phyloP scores from a whole-genome alignment of 2,329 filamentous ascomycete genomes.

The Peltaster fructicola region DNA sequence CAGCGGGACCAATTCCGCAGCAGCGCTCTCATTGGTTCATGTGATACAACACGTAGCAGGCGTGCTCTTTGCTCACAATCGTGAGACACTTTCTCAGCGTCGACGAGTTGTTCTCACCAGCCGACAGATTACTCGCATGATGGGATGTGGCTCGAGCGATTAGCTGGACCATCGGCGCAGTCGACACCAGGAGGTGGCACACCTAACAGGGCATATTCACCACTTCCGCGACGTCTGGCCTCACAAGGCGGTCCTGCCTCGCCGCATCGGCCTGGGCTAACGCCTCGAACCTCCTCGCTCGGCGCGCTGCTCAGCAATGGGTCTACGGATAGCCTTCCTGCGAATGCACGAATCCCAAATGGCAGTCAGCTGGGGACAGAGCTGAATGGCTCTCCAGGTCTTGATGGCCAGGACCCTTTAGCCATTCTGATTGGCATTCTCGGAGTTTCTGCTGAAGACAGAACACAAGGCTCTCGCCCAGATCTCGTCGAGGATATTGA shows the following conservation, averaged over 20 bases:
- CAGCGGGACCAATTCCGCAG: too few relatives aligned
- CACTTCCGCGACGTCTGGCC: conserved; percentile 49
- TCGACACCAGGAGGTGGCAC: conserved; percentile 43
- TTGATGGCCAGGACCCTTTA: conserved; percentile 48
- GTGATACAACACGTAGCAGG: too few relatives aligned
- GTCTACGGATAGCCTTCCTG: conserved; percentile 57
- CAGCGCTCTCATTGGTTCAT: too few relatives aligned
- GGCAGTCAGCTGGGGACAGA: conserved; percentile 49
- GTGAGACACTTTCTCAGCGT: too few relatives aligned
- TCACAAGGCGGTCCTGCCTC: conserved; percentile 52
- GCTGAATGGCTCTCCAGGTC: conserved; percentile 29
- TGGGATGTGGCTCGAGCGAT: conserved; percentile 77
- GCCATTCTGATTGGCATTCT: conserved; percentile 48
- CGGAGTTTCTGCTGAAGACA: conserved; percentile 17
- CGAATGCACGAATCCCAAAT: conserved; percentile 46
- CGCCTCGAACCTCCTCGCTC: conserved; percentile 57
- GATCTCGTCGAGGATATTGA: conserved; percentile 49
- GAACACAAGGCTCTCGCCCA: conserved; percentile 25
- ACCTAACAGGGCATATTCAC: conserved; percentile 52
- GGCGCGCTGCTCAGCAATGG: conserved; percentile 54
- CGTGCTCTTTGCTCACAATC: too few relatives aligned
- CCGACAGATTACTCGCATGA: too few relatives aligned
- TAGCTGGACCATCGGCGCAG: conserved; percentile 56
- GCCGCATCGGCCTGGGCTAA: conserved; percentile 48
- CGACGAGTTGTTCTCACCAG: too few relatives aligned